These are phyloP conservation scores for Schizosaccharomyces osmophilus DNA, from an alignment of 805 yeast genomes.

Conservation along the genomic window DNA sequence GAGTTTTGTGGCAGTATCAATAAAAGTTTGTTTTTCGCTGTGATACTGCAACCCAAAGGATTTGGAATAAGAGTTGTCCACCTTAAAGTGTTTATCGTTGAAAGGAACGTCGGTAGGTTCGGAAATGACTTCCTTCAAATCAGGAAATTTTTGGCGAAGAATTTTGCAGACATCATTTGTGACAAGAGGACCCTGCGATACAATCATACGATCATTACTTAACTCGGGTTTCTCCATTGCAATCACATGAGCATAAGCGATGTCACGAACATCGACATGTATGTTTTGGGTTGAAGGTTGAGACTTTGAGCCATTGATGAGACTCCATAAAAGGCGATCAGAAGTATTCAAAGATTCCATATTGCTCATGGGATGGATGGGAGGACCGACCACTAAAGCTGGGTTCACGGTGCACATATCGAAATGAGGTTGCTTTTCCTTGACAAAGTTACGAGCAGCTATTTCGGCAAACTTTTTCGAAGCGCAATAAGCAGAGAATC, in stretches of 20 bases:
- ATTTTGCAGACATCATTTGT: constrained; percentile 5
- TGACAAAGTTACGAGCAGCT: constrained; percentile 29
- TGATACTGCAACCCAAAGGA: constrained; percentile 10
- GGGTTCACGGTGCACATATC: constrained; percentile 9
- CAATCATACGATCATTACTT: constrained; percentile 11
- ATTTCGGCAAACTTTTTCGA: constrained; percentile 33
- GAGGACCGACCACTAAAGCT: constrained; percentile 11
- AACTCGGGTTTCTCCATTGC: constrained; percentile 17
- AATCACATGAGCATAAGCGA: constrained; percentile 29
- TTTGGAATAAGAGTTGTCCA: constrained; percentile 7
- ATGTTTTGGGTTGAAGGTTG: constrained; percentile 8
- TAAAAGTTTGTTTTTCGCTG: constrained; percentile 8
- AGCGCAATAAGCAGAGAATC: constrained; percentile 12
- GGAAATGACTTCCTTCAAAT: constrained; percentile 6
- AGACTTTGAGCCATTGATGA: constrained; percentile 9
- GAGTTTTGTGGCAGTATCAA: constrained; percentile 3
- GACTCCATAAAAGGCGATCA: constrained; percentile 12
- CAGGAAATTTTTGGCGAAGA: constrained; percentile 7
- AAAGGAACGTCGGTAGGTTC: neutral
- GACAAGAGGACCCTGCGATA: constrained; percentile 9
- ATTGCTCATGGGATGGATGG: constrained; percentile 9
- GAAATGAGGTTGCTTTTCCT: constrained; percentile 11
- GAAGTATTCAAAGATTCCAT: constrained; percentile 14
- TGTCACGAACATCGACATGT: constrained; percentile 36
- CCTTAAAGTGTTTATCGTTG: neutral